Conservation (phyloP, 257 asterid genomes). For the Datura wrightii region DNA sequence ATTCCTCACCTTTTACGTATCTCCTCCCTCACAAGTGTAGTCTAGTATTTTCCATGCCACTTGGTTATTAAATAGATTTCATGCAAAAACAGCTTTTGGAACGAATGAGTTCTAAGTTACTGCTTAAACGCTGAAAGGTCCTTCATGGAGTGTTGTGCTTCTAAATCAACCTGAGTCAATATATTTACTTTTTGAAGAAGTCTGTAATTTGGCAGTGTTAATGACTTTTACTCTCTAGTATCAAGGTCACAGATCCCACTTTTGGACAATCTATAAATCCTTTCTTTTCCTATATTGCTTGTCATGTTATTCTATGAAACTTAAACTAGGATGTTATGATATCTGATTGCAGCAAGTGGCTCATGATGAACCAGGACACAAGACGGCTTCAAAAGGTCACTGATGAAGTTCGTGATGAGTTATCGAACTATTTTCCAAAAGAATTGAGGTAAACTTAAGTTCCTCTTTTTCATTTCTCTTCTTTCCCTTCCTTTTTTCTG, state of each 20-base stretch:
- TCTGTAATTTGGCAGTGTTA: background rate
- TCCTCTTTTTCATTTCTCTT: slow-evolving; percentile 27
- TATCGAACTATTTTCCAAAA: slow-evolving; percentile 69
- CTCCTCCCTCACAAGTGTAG: background rate
- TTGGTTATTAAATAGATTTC: background rate
- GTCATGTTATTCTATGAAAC: background rate
- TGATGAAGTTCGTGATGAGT: slow-evolving; percentile 93
- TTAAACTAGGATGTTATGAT: slow-evolving; percentile 19
- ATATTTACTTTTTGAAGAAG: background rate
- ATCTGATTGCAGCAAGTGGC: slow-evolving; percentile 85
- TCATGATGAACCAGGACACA: slow-evolving; percentile 95
- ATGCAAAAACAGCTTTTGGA: background rate
- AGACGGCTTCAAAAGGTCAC: slow-evolving; percentile 91
- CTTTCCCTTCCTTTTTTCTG: background rate
- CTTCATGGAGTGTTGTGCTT: background rate
- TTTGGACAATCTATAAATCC: background rate
- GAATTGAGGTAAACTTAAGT: slow-evolving; percentile 60
- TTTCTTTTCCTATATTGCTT: slow-evolving; percentile 26
- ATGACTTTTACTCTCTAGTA: background rate
- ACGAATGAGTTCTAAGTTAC: background rate
- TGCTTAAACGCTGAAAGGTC: slow-evolving; percentile 18
- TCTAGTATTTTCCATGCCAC: background rate
- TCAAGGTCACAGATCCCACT: background rate
- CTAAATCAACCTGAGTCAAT: slow-evolving; percentile 10
- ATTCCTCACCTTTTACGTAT: background rate